Evolutionary conservation across 495 filamentous ascomycete genomes (phyloP), one percentile per base, ranked within the genome.

Genomic region (Penicillium subrubescens): DNA sequence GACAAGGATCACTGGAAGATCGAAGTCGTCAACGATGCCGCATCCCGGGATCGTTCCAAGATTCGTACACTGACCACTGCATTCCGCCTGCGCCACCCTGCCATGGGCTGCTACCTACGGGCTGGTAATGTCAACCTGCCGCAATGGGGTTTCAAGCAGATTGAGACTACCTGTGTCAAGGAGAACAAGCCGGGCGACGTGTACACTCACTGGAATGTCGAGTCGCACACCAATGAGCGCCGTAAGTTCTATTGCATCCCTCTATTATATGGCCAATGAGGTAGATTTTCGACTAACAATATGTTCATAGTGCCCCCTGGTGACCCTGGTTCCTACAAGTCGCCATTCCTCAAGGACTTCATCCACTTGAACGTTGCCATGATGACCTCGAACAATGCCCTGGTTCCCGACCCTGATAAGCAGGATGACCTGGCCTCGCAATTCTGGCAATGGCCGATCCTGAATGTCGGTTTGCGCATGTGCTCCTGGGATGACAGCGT

Each of bases 121-220:
- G 95, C 95, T 60, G 96, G 94, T 66, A 99, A 97, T 69, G 90
- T 93, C 70, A 98, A 98, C 75, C 84, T 99, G 59, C 95, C 95
- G 25, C 95, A 98, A 72, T 99, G 95, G 95, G 95, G 95, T 63
- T 99, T 99, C 86, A 99, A 99, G 82, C 95, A 99, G 77, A 98
- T 98, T 69, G 95, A 99, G 80, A 92, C 93, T 27, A 97, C 93
- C 19, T 99, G 95, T 77, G 86, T 87, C 63, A 97, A 97, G 82
- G 89, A 91, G 67, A 98, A 97, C 80, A 94, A 94, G 70, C 92
- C 93, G 1, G 82, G 87, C 33, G 95, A 99, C 76, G 86, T 92
- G 62, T 98, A 96, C 74, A 98, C 95, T 14, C 95, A 99, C 82
- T 99, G 95, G 95, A 99, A 99, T 77, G 90, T 99, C 35, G 95